Evolutionary conservation across 306 rosid genomes (phyloP).

Genomic region (Spatholobus suberectus): DNA sequence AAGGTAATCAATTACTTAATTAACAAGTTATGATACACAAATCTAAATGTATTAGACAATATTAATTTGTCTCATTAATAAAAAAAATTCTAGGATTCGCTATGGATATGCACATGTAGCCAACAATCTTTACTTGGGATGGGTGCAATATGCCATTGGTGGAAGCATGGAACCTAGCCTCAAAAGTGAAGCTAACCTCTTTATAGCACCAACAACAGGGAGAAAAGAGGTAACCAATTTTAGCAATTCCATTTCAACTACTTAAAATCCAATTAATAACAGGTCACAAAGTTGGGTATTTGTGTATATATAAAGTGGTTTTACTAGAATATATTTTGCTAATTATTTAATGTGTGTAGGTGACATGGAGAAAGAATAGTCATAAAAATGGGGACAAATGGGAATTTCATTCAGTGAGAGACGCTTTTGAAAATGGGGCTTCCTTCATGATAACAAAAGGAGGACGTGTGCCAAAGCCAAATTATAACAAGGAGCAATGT

Average conservation of each 20-base stretch:
- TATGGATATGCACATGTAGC: constrained; percentile 54
- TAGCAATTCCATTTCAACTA: background rate
- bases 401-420: constrained; percentile 48
- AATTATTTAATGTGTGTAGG: background rate
- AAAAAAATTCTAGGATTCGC: constrained; percentile 33
- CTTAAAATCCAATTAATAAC: background rate
- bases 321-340: background rate
- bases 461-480: constrained; percentile 31
- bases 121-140: constrained; percentile 50
- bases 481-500: constrained; percentile 28
- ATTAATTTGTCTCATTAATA: background rate
- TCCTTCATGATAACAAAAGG: constrained; percentile 28
- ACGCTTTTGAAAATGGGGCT: constrained; percentile 56
- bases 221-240: constrained; percentile 46
- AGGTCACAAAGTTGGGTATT: background rate
- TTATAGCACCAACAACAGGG: constrained; percentile 50
- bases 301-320: background rate
- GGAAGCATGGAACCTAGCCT: constrained; percentile 54
- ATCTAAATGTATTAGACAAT: background rate
- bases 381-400: constrained; percentile 15
- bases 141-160: constrained; percentile 54
- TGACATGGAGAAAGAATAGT: constrained; percentile 50
- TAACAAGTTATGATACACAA: background rate
- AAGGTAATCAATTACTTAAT: constrained; percentile 1
- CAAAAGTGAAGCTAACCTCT: constrained; percentile 57